Percentiles rank a stretch among this genome's conserved stretches.
Conservation (phyloP, 73 alveolate genomes). For the Paramecium caudatum region DNA sequence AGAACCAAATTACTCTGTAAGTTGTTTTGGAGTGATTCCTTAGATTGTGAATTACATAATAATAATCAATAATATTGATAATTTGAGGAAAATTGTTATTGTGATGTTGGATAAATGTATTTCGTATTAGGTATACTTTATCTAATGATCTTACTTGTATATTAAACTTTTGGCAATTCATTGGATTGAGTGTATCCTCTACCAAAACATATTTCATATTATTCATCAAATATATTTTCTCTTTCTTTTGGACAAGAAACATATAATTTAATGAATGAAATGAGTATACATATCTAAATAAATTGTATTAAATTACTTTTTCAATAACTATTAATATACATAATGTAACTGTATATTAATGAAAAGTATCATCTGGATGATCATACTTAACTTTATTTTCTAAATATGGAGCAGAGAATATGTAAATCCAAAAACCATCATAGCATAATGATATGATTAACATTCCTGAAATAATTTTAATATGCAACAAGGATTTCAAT, state of each 20-base stretch:
- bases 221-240: constrained; percentile 20
- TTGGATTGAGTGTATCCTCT: not conserved
- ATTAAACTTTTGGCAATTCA: not conserved
- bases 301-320: not conserved
- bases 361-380: constrained; percentile 17
- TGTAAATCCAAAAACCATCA: constrained; percentile 37
- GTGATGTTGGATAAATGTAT: not conserved
- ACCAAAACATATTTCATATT: constrained; percentile 48
- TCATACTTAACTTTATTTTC: not conserved
- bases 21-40: not conserved
- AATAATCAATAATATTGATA: no score
- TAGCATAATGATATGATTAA: not conserved
- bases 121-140: not conserved
- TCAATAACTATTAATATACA: constrained; percentile 2
- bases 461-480: constrained; percentile 27
- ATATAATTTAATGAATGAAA: not conserved
- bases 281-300: not conserved
- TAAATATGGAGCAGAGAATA: not conserved
- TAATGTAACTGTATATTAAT: not conserved
- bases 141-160: not conserved
- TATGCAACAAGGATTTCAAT: constrained; percentile 42
- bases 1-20: constrained; percentile 25
- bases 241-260: constrained; percentile 2
- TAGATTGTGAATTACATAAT: not conserved
- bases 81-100: no score